Percentiles rank a stretch among this genome's conserved stretches.
Conservation (phyloP, 331 rosid species). For the Malus hybrid region DNA sequence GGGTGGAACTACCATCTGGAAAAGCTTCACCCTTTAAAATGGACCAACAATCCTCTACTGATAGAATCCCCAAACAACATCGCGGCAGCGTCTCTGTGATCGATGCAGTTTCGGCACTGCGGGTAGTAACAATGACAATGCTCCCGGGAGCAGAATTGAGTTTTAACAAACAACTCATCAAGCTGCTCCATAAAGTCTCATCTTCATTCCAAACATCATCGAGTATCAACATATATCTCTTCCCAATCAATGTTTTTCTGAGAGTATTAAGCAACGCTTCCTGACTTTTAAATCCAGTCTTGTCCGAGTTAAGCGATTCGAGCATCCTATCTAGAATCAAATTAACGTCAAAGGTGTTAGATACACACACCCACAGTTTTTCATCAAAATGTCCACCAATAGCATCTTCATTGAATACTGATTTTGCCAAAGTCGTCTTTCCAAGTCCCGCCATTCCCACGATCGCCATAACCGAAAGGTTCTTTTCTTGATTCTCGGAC, state of each 20-base stretch:
- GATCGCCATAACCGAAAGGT: not conserved
- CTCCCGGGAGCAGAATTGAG: no score
- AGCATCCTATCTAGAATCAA: no score
- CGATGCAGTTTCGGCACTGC: no score
- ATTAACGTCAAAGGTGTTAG: not conserved
- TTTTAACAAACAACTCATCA: no score
- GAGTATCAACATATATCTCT: no score
- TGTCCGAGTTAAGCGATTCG: no score
- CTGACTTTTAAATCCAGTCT: no score
- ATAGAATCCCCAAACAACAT: not conserved
- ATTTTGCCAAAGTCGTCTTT: not conserved
- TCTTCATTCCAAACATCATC: no score
- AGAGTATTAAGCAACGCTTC: no score
- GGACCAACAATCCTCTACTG: not conserved
- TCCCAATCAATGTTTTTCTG: no score
- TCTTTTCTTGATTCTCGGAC: not conserved
- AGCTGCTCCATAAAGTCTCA: no score
- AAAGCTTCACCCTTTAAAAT: not conserved
- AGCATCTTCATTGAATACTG: not conserved
- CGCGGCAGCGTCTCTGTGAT: not conserved
- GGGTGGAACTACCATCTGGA: not conserved
- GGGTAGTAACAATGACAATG: no score
- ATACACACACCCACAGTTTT: not conserved
- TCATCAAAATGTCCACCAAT: not conserved
- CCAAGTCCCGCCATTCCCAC: conserved; percentile 1